Conservation (phyloP, 768 basidiomycete species). For the Suillus americanus region DNA sequence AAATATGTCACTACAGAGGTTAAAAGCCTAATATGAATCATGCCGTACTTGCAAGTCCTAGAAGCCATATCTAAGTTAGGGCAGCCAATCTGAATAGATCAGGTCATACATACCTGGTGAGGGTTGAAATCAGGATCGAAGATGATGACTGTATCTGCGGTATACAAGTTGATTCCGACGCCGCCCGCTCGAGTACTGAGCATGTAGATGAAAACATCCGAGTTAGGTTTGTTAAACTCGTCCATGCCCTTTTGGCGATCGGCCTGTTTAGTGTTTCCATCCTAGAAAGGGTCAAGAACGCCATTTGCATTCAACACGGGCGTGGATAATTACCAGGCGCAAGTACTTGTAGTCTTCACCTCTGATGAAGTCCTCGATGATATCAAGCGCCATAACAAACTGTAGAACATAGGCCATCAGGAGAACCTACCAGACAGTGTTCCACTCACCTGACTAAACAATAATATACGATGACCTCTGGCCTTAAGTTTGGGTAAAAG, state of each 20-base stretch:
- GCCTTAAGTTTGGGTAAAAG: conserved; percentile 82
- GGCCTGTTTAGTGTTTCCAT: conserved; percentile 83
- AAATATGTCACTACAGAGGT: conserved; percentile 9
- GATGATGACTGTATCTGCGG: conserved; percentile 91
- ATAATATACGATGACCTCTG: conserved; percentile 82
- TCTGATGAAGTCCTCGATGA: conserved; percentile 84
- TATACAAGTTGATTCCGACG: conserved; percentile 88
- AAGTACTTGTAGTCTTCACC: conserved; percentile 82
- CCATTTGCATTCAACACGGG: conserved; percentile 10
- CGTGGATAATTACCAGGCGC: conserved; percentile 55
- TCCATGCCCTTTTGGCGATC: conserved; percentile 96
- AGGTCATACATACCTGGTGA: conserved; percentile 64
- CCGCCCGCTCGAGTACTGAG: conserved; percentile 93
- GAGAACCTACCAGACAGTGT: conserved; percentile 3
- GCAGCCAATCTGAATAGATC: background rate
- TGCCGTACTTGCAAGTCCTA: conserved; percentile 84
- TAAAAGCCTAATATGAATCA: background rate
- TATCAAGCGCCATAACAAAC: conserved; percentile 86
- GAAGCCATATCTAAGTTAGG: conserved; percentile 12
- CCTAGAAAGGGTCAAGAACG: conserved; percentile 44
- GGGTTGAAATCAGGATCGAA: conserved; percentile 98
- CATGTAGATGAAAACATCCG: conserved; percentile 89
- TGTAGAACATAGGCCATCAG: conserved; percentile 27
- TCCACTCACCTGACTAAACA: conserved; percentile 82
- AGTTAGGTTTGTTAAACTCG: conserved; percentile 84